A percentile compares a stretch with the other conserved stretches of the same genome.
These are phyloP conservation scores for Borealophlyctis nickersoniae DNA, from an alignment of 192 early-diverging fungal species.

Conservation along the genomic window DNA sequence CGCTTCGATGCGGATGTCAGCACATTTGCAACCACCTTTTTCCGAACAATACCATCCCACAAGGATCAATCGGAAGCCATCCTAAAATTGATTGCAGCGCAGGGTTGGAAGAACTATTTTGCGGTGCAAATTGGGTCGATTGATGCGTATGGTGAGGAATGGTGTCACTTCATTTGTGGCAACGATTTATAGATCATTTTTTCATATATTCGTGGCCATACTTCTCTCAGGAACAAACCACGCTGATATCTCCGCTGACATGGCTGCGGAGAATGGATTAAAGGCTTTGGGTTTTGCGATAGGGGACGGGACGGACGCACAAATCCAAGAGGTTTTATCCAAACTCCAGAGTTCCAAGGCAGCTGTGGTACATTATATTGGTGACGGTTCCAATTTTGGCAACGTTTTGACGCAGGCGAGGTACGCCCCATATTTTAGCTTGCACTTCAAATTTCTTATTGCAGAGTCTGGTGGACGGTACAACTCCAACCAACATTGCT, in stretches of 20 bases:
- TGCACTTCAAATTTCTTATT: not conserved
- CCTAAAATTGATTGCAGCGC: too few species aligned
- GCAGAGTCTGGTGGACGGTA: not conserved
- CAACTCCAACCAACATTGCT: not conserved
- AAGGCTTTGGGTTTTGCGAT: not conserved
- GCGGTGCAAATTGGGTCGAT: too few species aligned
- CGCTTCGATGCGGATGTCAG: too few species aligned
- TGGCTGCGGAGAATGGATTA: not conserved
- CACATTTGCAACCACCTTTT: too few species aligned
- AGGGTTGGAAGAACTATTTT: too few species aligned
- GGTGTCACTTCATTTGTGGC: not conserved
- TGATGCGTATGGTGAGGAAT: not conserved
- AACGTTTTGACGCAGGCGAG: not conserved
- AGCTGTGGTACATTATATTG: not conserved
- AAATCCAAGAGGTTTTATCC: not conserved
- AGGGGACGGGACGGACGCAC: not conserved
- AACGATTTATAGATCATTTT: not conserved
- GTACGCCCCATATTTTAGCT: not conserved
- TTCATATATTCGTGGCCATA: not conserved
- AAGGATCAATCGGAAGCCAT: too few species aligned
- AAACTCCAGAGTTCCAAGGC: not conserved
- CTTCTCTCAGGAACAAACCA: not conserved
- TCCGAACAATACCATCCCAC: too few species aligned
- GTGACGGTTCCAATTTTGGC: not conserved
- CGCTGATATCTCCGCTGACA: not conserved